A percentile compares a stretch with the other conserved stretches of the same genome.
These are phyloP conservation scores for Spatholobus suberectus DNA, from an alignment of 306 rosid species.

Conservation along the genomic window DNA sequence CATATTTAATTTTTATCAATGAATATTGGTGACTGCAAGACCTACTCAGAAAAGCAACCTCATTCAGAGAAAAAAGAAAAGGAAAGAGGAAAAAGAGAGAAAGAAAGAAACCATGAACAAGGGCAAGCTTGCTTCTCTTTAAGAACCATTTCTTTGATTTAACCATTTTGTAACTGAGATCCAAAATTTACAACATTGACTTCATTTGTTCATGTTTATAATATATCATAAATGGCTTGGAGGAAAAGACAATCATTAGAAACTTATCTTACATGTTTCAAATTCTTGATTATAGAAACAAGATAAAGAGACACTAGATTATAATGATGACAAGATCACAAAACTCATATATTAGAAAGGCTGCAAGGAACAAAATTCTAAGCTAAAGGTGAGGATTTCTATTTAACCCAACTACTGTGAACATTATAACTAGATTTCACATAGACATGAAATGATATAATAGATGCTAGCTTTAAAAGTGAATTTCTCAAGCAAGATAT, in stretches of 20 bases:
- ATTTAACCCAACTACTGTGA: neutral
- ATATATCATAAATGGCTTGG: neutral
- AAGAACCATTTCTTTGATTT: conserved; percentile 1
- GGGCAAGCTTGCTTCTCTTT: neutral
- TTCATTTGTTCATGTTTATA: neutral
- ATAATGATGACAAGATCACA: conserved; percentile 2
- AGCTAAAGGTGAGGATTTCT: neutral
- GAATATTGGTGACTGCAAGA: neutral
- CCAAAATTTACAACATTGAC: neutral
- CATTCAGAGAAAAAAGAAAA: neutral
- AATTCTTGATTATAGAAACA: neutral
- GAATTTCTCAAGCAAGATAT: neutral
- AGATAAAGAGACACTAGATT: neutral
- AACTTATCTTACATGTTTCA: neutral
- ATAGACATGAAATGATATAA: neutral
- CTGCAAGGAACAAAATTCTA: neutral
- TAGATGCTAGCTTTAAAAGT: neutral
- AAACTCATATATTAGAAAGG: neutral
- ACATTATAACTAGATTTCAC: neutral
- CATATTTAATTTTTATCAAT: neutral
- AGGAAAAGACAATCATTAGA: neutral
- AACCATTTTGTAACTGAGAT: neutral
- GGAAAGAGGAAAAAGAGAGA: neutral
- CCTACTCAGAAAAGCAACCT: neutral
- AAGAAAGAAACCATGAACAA: neutral